Conservation (phyloP, 202 grass and related monocot genomes). For the Brachypodium distachyon region DNA sequence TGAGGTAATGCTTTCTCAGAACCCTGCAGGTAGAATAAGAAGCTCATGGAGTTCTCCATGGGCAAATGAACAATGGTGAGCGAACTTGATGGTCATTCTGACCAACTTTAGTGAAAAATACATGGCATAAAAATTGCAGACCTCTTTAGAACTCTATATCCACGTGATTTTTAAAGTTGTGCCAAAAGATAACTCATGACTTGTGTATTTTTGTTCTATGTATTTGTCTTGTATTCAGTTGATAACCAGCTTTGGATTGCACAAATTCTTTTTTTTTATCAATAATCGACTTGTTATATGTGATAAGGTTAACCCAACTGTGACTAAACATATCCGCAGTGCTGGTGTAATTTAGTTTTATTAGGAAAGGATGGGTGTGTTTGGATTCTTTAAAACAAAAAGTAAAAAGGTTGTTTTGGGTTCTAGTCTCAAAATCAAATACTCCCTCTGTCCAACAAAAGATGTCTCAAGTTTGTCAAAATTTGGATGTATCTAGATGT, state of each 20-base stretch:
- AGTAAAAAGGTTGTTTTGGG: not conserved
- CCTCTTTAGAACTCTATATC: not conserved
- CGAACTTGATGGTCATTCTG: slow-evolving; percentile 1
- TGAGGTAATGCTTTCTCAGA: slow-evolving; percentile 38
- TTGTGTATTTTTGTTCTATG: not conserved
- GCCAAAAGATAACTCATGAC: not conserved
- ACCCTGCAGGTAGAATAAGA: not conserved
- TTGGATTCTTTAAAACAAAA: not conserved
- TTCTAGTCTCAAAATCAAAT: not conserved
- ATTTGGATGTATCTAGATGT: too few species aligned
- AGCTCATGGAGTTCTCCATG: not conserved
- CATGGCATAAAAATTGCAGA: not conserved
- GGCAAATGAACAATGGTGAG: not conserved
- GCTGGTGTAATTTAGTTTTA: not conserved
- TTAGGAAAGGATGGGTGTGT: not conserved
- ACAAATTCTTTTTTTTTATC: not conserved
- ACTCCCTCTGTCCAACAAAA: too few species aligned
- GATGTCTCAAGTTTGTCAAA: too few species aligned
- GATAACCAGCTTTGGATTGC: not conserved
- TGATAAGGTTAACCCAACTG: not conserved
- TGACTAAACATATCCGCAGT: not conserved
- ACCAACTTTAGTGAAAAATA: not conserved
- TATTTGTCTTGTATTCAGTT: not conserved
- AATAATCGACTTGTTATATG: not conserved
- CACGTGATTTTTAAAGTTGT: not conserved